Conservation (phyloP, 306 rosid species). For the Psophocarpus tetragonolobus region DNA sequence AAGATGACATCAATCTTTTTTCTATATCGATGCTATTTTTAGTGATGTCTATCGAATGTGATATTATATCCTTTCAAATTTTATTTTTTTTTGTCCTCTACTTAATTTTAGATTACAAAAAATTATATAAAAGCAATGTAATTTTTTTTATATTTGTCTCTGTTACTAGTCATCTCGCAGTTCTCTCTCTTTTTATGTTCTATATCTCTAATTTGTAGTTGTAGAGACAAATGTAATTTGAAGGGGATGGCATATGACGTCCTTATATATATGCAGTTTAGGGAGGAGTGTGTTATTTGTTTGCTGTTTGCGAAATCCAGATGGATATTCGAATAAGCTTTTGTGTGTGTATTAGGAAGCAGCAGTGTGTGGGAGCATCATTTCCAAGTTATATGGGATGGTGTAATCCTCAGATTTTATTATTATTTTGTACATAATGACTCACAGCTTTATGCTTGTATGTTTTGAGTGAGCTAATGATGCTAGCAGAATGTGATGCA, state of each 20-base stretch:
- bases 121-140: not conserved
- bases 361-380: constrained; percentile 55
- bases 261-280: constrained; percentile 20
- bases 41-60: too few relatives aligned
- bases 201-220: not conserved
- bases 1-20: not conserved
- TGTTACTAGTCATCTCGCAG: not conserved
- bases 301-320: constrained; percentile 28
- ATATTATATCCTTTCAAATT: not conserved
- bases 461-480: constrained; percentile 40
- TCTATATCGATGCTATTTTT: not conserved
- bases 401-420: constrained; percentile 38
- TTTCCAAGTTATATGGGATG: constrained; percentile 60
- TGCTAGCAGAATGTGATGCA: constrained; percentile 25
- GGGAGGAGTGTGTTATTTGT: constrained; percentile 37
- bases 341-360: constrained; percentile 60
- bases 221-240: not conserved
- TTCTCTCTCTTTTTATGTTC: not conserved
- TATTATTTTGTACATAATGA: constrained; percentile 22
- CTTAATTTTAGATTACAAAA: not conserved
- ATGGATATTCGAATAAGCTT: constrained; percentile 45
- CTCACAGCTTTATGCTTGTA: constrained; percentile 27
- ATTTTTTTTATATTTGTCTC: not conserved
- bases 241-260: constrained; percentile 29
- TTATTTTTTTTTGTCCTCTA: not conserved